Percentiles rank a stretch among this genome's conserved stretches.
Evolutionary conservation across 1,284 basidiomycete genomes (phyloP).

Genomic region (Trichosporon inkin): DNA sequence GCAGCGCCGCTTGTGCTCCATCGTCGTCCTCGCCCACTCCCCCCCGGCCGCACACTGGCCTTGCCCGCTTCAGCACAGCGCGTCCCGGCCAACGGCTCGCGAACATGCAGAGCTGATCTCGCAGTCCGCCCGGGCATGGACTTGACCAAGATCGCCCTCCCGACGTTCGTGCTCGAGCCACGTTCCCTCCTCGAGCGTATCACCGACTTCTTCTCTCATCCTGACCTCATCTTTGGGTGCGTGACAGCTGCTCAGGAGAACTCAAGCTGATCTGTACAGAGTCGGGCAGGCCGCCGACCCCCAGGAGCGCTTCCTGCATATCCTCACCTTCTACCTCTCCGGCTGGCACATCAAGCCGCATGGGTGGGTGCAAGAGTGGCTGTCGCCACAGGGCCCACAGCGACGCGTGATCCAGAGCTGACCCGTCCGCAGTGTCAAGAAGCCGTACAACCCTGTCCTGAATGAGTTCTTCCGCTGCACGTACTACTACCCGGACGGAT

Average conservation of each 20-base stretch:
- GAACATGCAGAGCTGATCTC: conserved; percentile 6
- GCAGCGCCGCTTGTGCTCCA: background rate
- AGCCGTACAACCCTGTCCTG: conserved; percentile 97
- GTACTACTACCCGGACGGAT: conserved; percentile 88
- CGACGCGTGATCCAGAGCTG: background rate
- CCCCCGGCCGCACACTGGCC: background rate
- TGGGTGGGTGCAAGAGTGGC: conserved; percentile 53
- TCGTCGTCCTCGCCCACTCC: background rate
- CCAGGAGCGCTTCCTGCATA: conserved; percentile 85
- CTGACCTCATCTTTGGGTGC: conserved; percentile 80
- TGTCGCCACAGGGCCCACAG: background rate
- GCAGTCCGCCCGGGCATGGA: conserved; percentile 90
- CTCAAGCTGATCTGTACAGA: conserved; percentile 20
- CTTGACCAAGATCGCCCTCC: conserved; percentile 85
- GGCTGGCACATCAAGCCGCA: conserved; percentile 99
- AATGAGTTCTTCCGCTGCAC: conserved; percentile 97
- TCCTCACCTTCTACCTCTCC: conserved; percentile 92
- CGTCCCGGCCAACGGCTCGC: background rate
- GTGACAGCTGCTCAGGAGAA: background rate
- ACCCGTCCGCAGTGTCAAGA: conserved; percentile 66
- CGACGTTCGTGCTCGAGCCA: conserved; percentile 91
- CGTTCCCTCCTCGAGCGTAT: conserved; percentile 86
- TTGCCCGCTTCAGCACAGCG: background rate
- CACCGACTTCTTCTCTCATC: conserved; percentile 98
- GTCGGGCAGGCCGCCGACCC: conserved; percentile 58